phyloP scores from a whole-genome alignment of 2,329 filamentous ascomycete genomes.

The Exophiala aquamarina region DNA sequence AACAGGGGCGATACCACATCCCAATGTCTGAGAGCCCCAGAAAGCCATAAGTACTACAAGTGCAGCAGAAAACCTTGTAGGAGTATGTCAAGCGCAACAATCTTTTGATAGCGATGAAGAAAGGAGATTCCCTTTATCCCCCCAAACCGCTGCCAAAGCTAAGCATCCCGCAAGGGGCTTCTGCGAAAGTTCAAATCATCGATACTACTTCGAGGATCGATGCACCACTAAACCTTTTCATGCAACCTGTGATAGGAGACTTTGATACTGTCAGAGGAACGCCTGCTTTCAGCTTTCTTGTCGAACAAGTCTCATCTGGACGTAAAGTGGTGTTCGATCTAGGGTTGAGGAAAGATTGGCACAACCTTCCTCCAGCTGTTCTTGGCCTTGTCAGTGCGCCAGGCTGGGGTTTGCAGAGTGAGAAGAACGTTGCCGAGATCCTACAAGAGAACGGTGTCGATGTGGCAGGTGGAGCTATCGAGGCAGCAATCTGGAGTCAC shows the following conservation, averaged over 20 bases:
- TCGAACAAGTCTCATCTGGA: conserved; percentile 41
- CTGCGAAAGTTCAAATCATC: conserved; percentile 9
- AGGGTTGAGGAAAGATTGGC: conserved; percentile 30
- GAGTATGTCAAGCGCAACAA: too few species aligned
- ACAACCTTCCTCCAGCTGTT: conserved; percentile 14
- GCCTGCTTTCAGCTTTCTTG: conserved; percentile 38
- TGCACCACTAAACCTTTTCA: conserved; percentile 4
- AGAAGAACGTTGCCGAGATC: conserved; percentile 22
- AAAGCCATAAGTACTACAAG: too few species aligned
- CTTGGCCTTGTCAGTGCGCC: conserved; percentile 4
- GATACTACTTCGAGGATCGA: conserved; percentile 2
- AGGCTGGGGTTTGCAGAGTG: conserved; percentile 2
- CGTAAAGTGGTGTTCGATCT: conserved; percentile 38
- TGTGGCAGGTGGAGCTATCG: conserved; percentile 10
- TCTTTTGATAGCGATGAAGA: too few species aligned
- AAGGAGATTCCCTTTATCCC: conserved; percentile 5
- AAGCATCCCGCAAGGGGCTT: conserved; percentile 4
- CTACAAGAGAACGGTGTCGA: conserved; percentile 20
- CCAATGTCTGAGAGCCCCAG: too few species aligned
- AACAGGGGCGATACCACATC: too few species aligned
- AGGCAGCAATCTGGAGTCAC: conserved; percentile 28
- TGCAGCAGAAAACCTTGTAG: too few species aligned
- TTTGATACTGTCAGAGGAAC: background rate
- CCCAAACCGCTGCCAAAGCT: conserved; percentile 2
- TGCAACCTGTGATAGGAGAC: background rate